These are phyloP conservation scores for Secale cereale DNA, from an alignment of 176 grass and related monocot species.

Conservation along the genomic window DNA sequence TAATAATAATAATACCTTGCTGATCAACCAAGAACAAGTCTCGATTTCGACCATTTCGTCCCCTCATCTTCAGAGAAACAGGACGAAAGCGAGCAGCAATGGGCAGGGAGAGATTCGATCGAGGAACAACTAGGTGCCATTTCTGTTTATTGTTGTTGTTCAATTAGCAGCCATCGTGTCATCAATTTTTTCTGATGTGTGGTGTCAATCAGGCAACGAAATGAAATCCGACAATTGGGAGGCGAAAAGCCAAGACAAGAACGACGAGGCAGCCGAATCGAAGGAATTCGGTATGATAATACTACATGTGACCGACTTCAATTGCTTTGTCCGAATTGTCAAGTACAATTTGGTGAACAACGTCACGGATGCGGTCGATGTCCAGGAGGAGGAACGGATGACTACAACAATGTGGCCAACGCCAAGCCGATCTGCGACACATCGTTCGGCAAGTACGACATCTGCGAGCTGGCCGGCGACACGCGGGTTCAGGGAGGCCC, in stretches of 20 bases:
- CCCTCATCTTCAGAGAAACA: background rate
- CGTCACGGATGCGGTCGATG: background rate
- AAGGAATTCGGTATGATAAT: constrained; percentile 17
- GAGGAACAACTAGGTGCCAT: constrained; percentile 7
- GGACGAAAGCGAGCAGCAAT: constrained; percentile 2
- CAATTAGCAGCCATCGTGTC: background rate
- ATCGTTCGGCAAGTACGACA: constrained; percentile 48
- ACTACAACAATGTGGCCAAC: constrained; percentile 26
- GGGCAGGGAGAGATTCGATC: constrained; percentile 16
- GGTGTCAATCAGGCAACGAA: background rate
- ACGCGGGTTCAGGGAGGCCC: background rate
- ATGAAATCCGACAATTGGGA: constrained; percentile 21
- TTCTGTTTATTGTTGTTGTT: background rate
- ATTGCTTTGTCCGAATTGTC: background rate
- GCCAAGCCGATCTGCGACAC: constrained; percentile 48
- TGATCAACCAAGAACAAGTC: background rate
- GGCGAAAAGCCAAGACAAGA: background rate
- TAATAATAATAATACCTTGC: background rate
- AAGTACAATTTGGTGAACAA: background rate
- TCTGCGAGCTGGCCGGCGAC: constrained; percentile 55
- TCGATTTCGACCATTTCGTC: background rate
- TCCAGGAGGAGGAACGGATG: constrained; percentile 37
- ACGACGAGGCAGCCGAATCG: background rate
- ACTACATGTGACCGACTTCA: background rate
- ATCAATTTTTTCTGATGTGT: background rate